phyloP scores from a whole-genome alignment of 305 asterid genomes.

The Nicotiana rustica region DNA sequence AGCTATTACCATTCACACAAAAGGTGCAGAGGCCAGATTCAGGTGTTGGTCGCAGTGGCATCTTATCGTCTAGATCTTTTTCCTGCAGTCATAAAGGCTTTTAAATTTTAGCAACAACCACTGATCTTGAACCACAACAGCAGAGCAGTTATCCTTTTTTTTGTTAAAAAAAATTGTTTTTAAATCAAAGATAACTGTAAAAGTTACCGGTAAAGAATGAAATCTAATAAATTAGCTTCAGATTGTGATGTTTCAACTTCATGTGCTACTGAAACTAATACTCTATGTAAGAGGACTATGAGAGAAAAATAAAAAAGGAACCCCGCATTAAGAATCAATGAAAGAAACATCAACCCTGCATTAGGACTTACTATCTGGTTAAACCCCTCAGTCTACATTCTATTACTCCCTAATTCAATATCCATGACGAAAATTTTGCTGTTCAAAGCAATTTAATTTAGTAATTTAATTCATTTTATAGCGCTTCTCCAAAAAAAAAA shows the following conservation, averaged over 20 bases:
- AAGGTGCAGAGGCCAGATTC: slow-evolving; percentile 52
- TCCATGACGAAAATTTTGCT: neutral
- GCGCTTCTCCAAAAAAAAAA: neutral
- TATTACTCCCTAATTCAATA: neutral
- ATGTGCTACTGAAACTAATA: neutral
- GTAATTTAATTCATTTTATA: neutral
- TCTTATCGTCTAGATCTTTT: slow-evolving; percentile 44
- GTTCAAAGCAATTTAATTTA: neutral
- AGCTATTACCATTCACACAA: slow-evolving; percentile 62
- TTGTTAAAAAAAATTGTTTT: neutral
- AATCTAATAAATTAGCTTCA: neutral
- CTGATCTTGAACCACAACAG: slow-evolving; percentile 4
- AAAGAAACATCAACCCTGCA: neutral
- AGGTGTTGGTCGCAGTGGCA: slow-evolving; percentile 50
- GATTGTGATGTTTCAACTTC: neutral
- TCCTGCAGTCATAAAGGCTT: slow-evolving; percentile 48
- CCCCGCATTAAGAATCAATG: neutral
- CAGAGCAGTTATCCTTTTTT: neutral
- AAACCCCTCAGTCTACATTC: neutral
- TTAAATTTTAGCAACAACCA: slow-evolving; percentile 16
- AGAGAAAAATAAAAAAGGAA: neutral
- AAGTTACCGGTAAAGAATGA: neutral
- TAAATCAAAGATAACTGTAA: neutral
- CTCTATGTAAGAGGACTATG: neutral
- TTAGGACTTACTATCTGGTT: neutral